Conservation (phyloP, 257 asterid genomes). For the Mentha longifolia region DNA sequence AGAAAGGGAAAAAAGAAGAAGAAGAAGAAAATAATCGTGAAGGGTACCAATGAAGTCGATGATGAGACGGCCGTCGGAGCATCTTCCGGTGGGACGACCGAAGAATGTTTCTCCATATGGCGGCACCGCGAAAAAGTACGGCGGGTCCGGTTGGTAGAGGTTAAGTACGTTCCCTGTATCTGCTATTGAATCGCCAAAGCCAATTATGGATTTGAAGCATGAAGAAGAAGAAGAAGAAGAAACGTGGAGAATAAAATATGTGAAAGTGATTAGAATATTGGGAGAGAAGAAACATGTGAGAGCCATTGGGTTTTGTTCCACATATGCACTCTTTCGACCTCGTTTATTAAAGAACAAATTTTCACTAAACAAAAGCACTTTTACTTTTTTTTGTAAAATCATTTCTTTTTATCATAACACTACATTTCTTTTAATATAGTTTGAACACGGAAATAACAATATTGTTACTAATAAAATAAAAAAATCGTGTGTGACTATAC, state of each 20-base stretch:
- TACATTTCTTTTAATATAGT: too few species aligned
- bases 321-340: too few species aligned
- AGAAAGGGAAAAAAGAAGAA: too few species aligned
- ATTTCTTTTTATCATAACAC: too few species aligned
- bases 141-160: not conserved
- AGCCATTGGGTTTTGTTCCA: not conserved
- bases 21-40: too few species aligned
- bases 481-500: too few species aligned
- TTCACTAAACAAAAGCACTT: too few species aligned
- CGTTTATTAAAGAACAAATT: too few species aligned
- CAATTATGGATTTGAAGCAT: conserved; percentile 39
- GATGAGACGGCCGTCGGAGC: conserved; percentile 47
- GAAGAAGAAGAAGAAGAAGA: not conserved
- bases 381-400: too few species aligned
- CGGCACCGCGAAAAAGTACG: not conserved
- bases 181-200: conserved; percentile 41
- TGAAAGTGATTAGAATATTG: not conserved
- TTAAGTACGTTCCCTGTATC: conserved; percentile 39
- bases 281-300: not conserved
- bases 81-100: conserved; percentile 42
- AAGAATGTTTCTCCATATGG: conserved; percentile 47
- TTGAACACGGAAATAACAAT: too few species aligned
- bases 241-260: not conserved
- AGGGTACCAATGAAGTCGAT: conserved; percentile 42
- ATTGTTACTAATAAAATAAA: too few species aligned